phyloP scores from a whole-genome alignment of 306 rosid genomes.

The Trifolium repens region DNA sequence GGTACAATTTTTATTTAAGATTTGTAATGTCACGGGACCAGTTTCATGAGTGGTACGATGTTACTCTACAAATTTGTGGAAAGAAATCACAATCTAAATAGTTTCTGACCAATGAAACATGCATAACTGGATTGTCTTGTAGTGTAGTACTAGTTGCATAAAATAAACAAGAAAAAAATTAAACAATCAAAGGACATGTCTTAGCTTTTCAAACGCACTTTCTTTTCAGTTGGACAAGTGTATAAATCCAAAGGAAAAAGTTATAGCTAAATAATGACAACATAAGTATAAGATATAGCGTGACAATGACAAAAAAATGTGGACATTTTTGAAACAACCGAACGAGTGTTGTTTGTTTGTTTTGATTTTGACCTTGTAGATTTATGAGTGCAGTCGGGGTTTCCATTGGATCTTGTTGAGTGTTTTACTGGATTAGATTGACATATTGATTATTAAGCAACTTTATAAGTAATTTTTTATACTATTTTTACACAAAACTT shows the following conservation, averaged over 20 bases:
- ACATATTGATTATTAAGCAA: no score
- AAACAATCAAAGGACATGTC: not conserved
- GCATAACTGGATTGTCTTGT: not conserved
- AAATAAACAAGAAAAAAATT: not conserved
- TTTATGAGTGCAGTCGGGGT: not conserved
- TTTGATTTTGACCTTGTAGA: not conserved
- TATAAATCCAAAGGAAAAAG: not conserved
- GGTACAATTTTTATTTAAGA: not conserved
- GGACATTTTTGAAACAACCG: not conserved
- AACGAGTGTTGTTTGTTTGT: not conserved
- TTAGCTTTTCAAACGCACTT: not conserved
- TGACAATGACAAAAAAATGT: conserved; percentile 7
- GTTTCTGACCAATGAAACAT: not conserved
- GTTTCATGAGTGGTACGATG: not conserved
- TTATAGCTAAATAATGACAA: conserved; percentile 11
- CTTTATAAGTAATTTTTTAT: no score
- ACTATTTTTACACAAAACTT: no score
- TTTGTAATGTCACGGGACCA: not conserved
- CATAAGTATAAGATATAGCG: not conserved
- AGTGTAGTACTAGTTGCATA: not conserved
- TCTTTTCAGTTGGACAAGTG: not conserved
- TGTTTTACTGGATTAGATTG: no score
- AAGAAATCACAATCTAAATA: not conserved
- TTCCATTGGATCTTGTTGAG: no score
- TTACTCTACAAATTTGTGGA: not conserved